Percentiles rank a stretch among this genome's conserved stretches.
phyloP scores from a whole-genome alignment of 768 basidiomycete genomes.

The Lactifluus piperatus region DNA sequence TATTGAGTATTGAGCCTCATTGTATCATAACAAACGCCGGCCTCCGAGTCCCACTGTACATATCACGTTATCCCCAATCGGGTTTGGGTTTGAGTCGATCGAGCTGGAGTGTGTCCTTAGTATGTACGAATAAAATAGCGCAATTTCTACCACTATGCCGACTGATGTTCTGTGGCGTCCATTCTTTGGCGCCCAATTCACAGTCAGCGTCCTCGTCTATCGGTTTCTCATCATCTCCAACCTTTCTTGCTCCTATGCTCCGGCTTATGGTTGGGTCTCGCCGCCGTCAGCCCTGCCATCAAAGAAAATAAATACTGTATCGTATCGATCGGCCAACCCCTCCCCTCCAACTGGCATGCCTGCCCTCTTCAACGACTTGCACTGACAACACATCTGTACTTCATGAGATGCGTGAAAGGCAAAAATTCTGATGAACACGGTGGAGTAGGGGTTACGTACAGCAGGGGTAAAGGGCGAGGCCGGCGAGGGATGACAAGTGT shows the following conservation, averaged over 20 bases:
- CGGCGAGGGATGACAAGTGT: too few species aligned
- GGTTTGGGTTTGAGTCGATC: too few species aligned
- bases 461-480: too few species aligned
- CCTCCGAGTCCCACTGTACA: too few species aligned
- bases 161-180: neutral
- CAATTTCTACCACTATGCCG: neutral
- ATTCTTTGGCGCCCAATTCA: neutral
- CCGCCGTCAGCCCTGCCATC: conserved; percentile 4
- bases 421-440: neutral
- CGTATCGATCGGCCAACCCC: neutral
- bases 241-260: neutral
- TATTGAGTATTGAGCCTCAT: too few species aligned
- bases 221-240: neutral
- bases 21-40: too few species aligned
- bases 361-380: neutral
- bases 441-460: too few species aligned
- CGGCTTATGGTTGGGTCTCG: too few species aligned
- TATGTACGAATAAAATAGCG: neutral
- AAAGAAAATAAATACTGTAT: neutral
- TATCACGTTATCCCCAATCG: too few species aligned
- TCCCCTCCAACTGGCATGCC: neutral
- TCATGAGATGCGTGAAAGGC: neutral
- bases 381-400: neutral
- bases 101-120: too few species aligned
- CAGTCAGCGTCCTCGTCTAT: conserved; percentile 16